A percentile compares a stretch with the other conserved stretches of the same genome.
These are phyloP conservation scores for Dryas drummondii DNA, from an alignment of 306 rosid species.

Conservation along the genomic window DNA sequence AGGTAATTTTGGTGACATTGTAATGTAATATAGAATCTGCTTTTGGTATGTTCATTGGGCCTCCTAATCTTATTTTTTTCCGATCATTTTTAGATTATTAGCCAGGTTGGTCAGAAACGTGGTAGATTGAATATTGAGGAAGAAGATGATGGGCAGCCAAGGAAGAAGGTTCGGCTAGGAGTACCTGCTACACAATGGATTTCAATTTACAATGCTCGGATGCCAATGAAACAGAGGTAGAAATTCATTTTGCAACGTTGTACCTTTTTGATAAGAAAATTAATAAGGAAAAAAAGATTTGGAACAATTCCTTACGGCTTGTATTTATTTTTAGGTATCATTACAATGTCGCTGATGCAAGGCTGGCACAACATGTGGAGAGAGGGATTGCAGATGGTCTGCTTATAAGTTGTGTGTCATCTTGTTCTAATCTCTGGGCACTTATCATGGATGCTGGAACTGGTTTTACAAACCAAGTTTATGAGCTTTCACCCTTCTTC, in stretches of 20 bases:
- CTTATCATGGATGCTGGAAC: constrained; percentile 99
- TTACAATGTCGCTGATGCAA: constrained; percentile 77
- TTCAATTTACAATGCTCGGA: constrained; percentile 85
- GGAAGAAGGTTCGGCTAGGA: constrained; percentile 87
- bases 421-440: constrained; percentile 95
- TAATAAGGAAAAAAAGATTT: neutral
- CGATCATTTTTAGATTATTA: constrained; percentile 34
- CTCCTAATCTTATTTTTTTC: neutral
- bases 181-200: constrained; percentile 97
- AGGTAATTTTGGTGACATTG: constrained; percentile 43
- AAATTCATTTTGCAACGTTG: neutral
- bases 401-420: constrained; percentile 85
- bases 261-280: neutral
- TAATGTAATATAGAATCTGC: neutral
- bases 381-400: constrained; percentile 94
- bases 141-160: constrained; percentile 87
- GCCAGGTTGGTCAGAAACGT: constrained; percentile 95
- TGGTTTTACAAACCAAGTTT: constrained; percentile 75
- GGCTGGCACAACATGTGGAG: constrained; percentile 86
- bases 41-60: neutral
- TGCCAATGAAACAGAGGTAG: constrained; percentile 96
- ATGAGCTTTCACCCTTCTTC: constrained; percentile 76
- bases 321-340: constrained; percentile 64
- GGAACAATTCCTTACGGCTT: constrained; percentile 7
- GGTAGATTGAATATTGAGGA: constrained; percentile 75